phyloP scores from a whole-genome alignment of 805 yeast species.

The Cyberlindnera maclurae region DNA sequence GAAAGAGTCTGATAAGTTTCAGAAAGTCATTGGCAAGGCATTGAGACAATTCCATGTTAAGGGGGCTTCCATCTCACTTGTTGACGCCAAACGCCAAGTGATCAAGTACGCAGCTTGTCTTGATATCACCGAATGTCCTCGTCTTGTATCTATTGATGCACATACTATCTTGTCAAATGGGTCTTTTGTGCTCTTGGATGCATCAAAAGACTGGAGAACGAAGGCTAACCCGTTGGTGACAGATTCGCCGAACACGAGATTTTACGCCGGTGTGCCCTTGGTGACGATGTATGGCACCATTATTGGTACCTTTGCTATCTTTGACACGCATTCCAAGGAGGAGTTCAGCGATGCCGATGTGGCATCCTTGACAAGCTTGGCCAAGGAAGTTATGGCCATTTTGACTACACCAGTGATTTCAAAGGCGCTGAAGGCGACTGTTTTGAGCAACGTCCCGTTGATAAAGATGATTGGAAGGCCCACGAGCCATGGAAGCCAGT shows the following conservation, averaged over 20 bases:
- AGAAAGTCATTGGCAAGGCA: constrained; percentile 31
- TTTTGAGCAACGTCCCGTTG: constrained; percentile 6
- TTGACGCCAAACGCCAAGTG: constrained; percentile 40
- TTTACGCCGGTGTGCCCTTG: constrained; percentile 63
- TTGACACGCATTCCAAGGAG: constrained; percentile 39
- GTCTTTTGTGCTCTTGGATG: constrained; percentile 49
- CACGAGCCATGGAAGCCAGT: constrained; percentile 35
- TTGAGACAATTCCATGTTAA: constrained; percentile 35
- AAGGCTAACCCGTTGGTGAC: constrained; percentile 54
- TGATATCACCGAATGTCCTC: constrained; percentile 42
- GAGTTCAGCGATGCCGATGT: constrained; percentile 31
- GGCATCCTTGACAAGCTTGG: constrained; percentile 29
- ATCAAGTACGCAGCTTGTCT: constrained; percentile 44
- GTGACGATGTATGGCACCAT: constrained; percentile 31
- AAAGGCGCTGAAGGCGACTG: not conserved
- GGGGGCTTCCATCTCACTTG: constrained; percentile 55
- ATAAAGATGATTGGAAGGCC: constrained; percentile 46
- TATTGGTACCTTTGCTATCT: constrained; percentile 54
- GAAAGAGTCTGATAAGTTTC: constrained; percentile 36
- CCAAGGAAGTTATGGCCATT: constrained; percentile 35
- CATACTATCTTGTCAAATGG: constrained; percentile 58
- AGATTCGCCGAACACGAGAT: constrained; percentile 50
- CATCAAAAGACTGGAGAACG: constrained; percentile 67
- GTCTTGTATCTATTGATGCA: constrained; percentile 56
- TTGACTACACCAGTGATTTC: constrained; percentile 29